Percentiles rank a stretch among this genome's conserved stretches.
Evolutionary conservation across 2,329 filamentous ascomycete genomes (phyloP).

Genomic region (Paraphaeosphaeria sporulosa): DNA sequence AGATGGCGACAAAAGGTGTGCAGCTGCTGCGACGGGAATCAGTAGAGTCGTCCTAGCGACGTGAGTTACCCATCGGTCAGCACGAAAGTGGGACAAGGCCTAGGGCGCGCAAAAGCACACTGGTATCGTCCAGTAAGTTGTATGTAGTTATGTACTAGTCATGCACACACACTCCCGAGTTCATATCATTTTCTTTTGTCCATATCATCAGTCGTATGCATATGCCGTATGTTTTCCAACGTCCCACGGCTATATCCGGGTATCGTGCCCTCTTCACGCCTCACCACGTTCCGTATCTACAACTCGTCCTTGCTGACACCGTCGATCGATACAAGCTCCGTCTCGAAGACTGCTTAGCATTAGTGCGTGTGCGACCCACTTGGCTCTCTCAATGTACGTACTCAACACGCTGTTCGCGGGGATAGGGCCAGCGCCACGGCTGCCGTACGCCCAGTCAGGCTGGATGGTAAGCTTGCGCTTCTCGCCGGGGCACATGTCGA

Average conservation of each 20-base stretch:
- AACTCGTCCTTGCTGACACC: slow-evolving; percentile 65
- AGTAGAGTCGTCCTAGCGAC: too few species aligned
- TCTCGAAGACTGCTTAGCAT: slow-evolving; percentile 76
- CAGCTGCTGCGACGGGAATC: too few species aligned
- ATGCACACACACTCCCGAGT: neutral
- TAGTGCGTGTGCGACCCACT: slow-evolving; percentile 19
- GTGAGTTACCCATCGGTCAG: too few species aligned
- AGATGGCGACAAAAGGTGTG: too few species aligned
- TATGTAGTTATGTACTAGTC: neutral
- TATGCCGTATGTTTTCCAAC: neutral
- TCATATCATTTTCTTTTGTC: neutral
- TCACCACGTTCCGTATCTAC: slow-evolving; percentile 24
- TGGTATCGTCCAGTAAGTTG: neutral
- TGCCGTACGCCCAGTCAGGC: slow-evolving; percentile 84
- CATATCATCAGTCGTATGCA: neutral
- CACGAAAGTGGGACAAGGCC: neutral
- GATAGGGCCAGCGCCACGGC: slow-evolving; percentile 81
- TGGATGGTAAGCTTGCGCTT: slow-evolving; percentile 91
- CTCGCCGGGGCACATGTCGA: slow-evolving; percentile 97
- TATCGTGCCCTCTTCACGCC: slow-evolving; percentile 6
- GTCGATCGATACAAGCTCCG: slow-evolving; percentile 83
- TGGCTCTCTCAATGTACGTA: slow-evolving; percentile 50
- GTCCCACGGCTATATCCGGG: neutral
- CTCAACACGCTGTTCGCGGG: slow-evolving; percentile 81
- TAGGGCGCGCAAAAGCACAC: neutral